A percentile compares a stretch with the other conserved stretches of the same genome.
Evolutionary conservation across 2,329 filamentous ascomycete genomes (phyloP).

Genomic region (Zarea fungicola): DNA sequence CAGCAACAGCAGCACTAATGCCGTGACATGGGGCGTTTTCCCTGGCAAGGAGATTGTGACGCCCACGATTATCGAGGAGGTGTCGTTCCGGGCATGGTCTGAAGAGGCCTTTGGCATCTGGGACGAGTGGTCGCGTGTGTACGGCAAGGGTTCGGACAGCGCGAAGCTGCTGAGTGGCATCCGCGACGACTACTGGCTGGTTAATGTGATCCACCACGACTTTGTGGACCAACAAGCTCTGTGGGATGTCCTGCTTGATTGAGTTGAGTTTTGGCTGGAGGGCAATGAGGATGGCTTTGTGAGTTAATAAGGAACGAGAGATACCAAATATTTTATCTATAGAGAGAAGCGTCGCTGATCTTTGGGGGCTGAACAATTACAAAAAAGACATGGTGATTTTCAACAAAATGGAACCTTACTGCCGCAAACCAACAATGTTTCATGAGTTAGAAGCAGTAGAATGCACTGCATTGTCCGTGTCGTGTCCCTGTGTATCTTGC

Average conservation of each 20-base stretch:
- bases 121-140: conserved; percentile 88
- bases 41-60: conserved; percentile 93
- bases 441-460: no score
- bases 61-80: conserved; percentile 92
- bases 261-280: background rate
- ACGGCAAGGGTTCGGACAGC: conserved; percentile 66
- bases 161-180: conserved; percentile 64
- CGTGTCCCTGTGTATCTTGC: no score
- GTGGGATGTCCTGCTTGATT: conserved; percentile 57
- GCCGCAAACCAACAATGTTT: no score
- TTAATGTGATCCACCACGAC: conserved; percentile 83
- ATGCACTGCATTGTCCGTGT: no score
- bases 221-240: conserved; percentile 66
- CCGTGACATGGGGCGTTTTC: conserved; percentile 96
- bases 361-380: no score
- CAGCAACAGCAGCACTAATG: conserved; percentile 69
- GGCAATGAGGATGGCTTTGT: background rate
- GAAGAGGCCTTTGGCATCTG: conserved; percentile 97
- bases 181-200: conserved; percentile 73
- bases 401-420: no score
- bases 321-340: no score
- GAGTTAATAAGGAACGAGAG: no score
- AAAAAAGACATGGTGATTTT: no score
- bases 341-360: no score
- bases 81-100: conserved; percentile 88